Evolutionary conservation across 2,329 filamentous ascomycete genomes (phyloP).

Genomic region (Alternaria longipes): DNA sequence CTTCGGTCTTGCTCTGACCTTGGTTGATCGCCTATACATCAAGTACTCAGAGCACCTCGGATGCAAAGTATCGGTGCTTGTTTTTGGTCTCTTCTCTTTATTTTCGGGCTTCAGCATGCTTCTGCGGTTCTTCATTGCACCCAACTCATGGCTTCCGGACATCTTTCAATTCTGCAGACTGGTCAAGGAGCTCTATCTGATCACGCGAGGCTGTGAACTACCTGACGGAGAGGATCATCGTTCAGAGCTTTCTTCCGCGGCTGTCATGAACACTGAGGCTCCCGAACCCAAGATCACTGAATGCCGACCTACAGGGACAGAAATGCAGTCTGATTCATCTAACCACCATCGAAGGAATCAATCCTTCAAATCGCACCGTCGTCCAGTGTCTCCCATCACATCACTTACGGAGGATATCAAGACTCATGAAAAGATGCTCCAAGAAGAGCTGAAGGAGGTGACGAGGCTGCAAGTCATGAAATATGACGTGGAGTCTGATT

Average conservation of each 20-base stretch:
- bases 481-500: neutral
- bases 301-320: neutral
- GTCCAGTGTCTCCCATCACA: neutral
- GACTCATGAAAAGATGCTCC: neutral
- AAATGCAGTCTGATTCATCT: neutral
- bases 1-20: neutral
- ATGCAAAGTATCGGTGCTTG: neutral
- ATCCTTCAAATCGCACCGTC: neutral
- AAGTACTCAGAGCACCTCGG: neutral
- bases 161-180: neutral
- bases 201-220: neutral
- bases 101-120: constrained; percentile 5
- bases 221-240: neutral
- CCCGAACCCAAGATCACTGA: neutral
- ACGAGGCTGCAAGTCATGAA: neutral
- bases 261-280: neutral
- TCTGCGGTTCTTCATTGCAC: neutral
- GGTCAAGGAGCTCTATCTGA: constrained; percentile 8
- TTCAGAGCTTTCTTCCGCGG: neutral
- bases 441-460: neutral
- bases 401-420: neutral
- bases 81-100: neutral
- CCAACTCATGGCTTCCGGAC: neutral
- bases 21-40: neutral
- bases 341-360: neutral